These are phyloP conservation scores for Vanrija pseudolonga DNA, from an alignment of 1,284 basidiomycete species.

Conservation along the genomic window DNA sequence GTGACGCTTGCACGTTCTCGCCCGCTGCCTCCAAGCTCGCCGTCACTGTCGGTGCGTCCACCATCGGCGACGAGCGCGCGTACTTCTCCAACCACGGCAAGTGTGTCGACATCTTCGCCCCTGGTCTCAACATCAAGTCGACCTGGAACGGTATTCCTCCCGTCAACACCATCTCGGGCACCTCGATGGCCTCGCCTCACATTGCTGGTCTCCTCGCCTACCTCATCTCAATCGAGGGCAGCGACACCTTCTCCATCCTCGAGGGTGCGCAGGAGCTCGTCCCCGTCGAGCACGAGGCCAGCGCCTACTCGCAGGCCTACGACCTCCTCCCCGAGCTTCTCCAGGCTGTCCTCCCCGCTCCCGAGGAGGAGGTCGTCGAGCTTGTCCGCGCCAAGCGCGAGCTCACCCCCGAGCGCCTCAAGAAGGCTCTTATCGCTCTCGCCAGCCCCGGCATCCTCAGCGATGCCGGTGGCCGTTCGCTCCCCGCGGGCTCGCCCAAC, in stretches of 20 bases:
- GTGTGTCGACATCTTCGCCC: slow-evolving; percentile 80
- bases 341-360: slow-evolving; percentile 41
- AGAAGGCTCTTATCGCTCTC: slow-evolving; percentile 66
- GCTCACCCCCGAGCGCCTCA: slow-evolving; percentile 65
- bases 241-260: slow-evolving; percentile 55
- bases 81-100: slow-evolving; percentile 79
- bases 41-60: slow-evolving; percentile 82
- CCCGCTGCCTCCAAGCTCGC: slow-evolving; percentile 71
- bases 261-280: slow-evolving; percentile 47
- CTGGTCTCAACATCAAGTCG: slow-evolving; percentile 74
- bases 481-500: slow-evolving; percentile 63
- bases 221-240: slow-evolving; percentile 73
- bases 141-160: slow-evolving; percentile 63
- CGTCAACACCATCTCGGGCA: slow-evolving; percentile 62
- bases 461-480: slow-evolving; percentile 23
- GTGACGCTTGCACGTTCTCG: slow-evolving; percentile 68
- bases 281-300: slow-evolving; percentile 38
- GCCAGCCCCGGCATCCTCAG: slow-evolving; percentile 58
- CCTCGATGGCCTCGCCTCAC: slow-evolving; percentile 61
- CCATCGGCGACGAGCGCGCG: slow-evolving; percentile 73
- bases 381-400: slow-evolving; percentile 34
- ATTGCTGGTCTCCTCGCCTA: slow-evolving; percentile 70
- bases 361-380: slow-evolving; percentile 28
- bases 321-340: slow-evolving; percentile 43
- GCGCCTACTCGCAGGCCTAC: slow-evolving; percentile 51